Base-by-base conservation (phyloP, 2,329 filamentous ascomycete species). In the Monosporascus sp. region DNA sequence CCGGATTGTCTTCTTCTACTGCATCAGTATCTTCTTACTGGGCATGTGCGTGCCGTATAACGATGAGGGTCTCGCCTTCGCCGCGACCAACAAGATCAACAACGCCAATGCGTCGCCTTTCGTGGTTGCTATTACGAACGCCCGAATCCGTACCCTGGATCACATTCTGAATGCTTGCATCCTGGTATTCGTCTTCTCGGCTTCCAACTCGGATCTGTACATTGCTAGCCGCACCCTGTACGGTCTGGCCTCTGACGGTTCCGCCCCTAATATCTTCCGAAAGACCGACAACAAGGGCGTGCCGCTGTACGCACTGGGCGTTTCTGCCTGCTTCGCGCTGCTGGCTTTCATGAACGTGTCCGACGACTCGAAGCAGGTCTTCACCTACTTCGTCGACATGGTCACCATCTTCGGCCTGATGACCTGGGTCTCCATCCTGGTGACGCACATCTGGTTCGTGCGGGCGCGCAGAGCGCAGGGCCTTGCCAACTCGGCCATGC, bases 1-100 rank as follows among this genome's bases (percentile, higher is more conserved):
- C 75, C 88, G 89, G 54, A 92, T 93, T 68, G 72, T 90, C 60
- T 76, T 92, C 74, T 93, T 93, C 77, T 93, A 93, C 76, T 79
- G 85, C 63, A 70, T 90, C 54, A 85, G 82, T 22, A 86, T 91
- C 37, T 79, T 93, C 50, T 78, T 92, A 50, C 76, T 93, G 52
- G 88, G 88, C 64, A 89, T 90, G 79, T 78, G 87, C 50, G 86
- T 93, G 4, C 87, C 87, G 1, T 92, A 88, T 76, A 73, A 92
- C 76, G 82, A 81, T 40, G 0, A 58, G 0, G 69, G 81, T 0
- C 83, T 91, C 5, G 70, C 74, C 22, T 85, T 86, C 58, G 83
- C 84, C 61, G 81, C 27, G 27, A 31, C 75, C 68, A 73, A 70
- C 38, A 58, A 71, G 19, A 74, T 73, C 53, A 76, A 78, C 47